Percentiles rank a stretch among this genome's conserved stretches.
Conservation (phyloP, 2,329 filamentous ascomycete species). For the Curvularia lunata region DNA sequence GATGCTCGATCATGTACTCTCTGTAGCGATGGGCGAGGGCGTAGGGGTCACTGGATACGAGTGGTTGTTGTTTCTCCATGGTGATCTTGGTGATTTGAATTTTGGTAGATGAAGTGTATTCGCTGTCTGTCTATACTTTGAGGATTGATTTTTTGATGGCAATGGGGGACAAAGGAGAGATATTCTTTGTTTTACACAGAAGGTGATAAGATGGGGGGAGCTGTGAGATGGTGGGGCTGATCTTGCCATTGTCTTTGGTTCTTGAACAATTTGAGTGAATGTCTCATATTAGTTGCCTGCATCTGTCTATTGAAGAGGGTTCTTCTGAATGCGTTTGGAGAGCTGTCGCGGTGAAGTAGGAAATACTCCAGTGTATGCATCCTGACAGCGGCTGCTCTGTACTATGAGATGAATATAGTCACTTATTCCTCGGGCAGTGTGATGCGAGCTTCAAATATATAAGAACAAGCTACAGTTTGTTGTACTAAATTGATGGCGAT, state of each 20-base stretch:
- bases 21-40: conserved; percentile 30
- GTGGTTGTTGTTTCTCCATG: neutral
- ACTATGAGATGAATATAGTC: neutral
- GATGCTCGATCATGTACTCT: conserved; percentile 27
- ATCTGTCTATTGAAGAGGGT: neutral
- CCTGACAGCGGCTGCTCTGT: neutral
- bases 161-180: neutral
- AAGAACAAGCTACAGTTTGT: too few species aligned
- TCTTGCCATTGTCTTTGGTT: neutral
- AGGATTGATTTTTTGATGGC: neutral
- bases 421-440: too few species aligned
- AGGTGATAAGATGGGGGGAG: neutral
- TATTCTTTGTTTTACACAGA: neutral
- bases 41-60: conserved; percentile 24
- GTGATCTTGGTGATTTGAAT: neutral
- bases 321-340: neutral
- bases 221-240: neutral
- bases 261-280: neutral
- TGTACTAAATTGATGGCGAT: neutral
- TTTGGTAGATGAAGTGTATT: neutral
- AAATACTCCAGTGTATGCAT: neutral
- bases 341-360: neutral
- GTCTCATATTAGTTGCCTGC: neutral
- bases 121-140: neutral
- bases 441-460: neutral